phyloP scores from a whole-genome alignment of 352 stramenopile species.

The Globisporangium lucens region DNA sequence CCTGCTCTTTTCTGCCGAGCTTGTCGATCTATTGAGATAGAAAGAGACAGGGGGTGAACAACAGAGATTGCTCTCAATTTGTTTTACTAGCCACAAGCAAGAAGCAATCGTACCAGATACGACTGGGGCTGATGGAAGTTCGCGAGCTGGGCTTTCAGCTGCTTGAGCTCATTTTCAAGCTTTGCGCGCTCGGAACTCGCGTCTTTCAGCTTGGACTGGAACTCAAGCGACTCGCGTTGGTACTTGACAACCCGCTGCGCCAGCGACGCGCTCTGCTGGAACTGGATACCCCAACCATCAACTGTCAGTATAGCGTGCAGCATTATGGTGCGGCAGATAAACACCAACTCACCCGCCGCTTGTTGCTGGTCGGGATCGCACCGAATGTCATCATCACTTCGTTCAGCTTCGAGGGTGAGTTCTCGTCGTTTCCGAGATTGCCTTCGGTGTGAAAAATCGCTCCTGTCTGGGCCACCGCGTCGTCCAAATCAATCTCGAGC shows the following conservation, averaged over 20 bases:
- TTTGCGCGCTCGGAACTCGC: conserved; percentile 24
- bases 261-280: conserved; percentile 69
- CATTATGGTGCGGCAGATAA: no score
- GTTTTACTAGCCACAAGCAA: not conserved
- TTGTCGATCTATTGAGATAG: conserved; percentile 57
- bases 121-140: conserved; percentile 70
- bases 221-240: conserved; percentile 46
- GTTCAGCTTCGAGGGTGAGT: conserved; percentile 15
- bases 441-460: conserved; percentile 22
- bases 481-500: conserved; percentile 71
- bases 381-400: conserved; percentile 60
- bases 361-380: conserved; percentile 60
- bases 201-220: conserved; percentile 36
- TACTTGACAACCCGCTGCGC: conserved; percentile 68
- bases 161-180: conserved; percentile 28
- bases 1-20: conserved; percentile 38
- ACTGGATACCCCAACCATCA: conserved; percentile 28
- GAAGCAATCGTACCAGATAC: conserved; percentile 44
- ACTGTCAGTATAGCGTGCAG: no score
- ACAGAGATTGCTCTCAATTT: not conserved
- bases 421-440: not conserved
- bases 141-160: conserved; percentile 36
- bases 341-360: conserved; percentile 32
- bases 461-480: conserved; percentile 61
- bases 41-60: not conserved